Conservation (phyloP, 2,329 filamentous ascomycete genomes). For the Claviceps quebecensis region DNA sequence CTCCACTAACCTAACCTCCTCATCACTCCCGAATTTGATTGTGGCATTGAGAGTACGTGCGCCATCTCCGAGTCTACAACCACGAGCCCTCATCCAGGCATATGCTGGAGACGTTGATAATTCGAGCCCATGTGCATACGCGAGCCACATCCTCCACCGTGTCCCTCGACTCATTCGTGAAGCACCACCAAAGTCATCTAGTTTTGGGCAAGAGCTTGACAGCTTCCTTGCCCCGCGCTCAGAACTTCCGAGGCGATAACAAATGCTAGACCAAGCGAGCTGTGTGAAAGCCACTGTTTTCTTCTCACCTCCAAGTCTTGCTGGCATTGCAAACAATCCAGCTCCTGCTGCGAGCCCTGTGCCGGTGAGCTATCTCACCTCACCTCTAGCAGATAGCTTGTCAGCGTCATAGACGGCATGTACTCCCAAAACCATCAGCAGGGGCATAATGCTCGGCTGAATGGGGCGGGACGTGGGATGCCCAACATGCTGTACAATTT, state of each 20-base stretch:
- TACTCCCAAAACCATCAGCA: conserved; percentile 60
- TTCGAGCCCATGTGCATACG: conserved; percentile 25
- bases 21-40: conserved; percentile 11
- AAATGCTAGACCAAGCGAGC: conserved; percentile 12
- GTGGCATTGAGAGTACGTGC: conserved; percentile 15
- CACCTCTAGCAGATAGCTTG: conserved; percentile 8
- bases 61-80: conserved; percentile 4
- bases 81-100: conserved; percentile 8
- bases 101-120: conserved; percentile 10
- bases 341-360: conserved; percentile 14
- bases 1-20: conserved; percentile 3
- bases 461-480: conserved; percentile 42
- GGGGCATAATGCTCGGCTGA: conserved; percentile 63
- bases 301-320: neutral
- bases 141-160: conserved; percentile 19
- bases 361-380: conserved; percentile 13
- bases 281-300: conserved; percentile 7
- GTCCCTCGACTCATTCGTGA: conserved; percentile 20
- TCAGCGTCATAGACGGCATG: conserved; percentile 37
- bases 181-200: conserved; percentile 12
- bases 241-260: conserved; percentile 7
- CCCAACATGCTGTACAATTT: conserved; percentile 56
- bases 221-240: neutral
- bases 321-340: conserved; percentile 10
- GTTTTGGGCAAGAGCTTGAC: conserved; percentile 5